Conservation (phyloP, 2,329 filamentous ascomycete species). For the Cladosporium sp. region DNA sequence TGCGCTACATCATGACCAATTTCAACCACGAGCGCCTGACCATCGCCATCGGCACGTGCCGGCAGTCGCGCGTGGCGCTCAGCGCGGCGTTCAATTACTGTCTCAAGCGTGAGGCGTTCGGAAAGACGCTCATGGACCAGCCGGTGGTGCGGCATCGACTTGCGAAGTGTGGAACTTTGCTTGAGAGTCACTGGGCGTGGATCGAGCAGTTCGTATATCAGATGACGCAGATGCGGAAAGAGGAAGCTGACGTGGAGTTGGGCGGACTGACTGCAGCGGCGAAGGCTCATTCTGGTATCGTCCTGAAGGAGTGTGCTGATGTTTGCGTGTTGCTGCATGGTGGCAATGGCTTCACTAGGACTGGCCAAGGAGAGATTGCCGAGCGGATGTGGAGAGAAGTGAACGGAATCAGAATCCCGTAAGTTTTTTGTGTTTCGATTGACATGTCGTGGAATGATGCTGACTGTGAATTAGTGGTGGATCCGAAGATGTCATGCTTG, state of each 20-base stretch:
- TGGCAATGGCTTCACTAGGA: conserved; percentile 69
- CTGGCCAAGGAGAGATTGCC: conserved; percentile 68
- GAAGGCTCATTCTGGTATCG: conserved; percentile 72
- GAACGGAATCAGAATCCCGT: conserved; percentile 35
- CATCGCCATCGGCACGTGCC: conserved; percentile 64
- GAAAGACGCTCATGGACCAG: conserved; percentile 69
- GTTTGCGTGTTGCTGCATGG: conserved; percentile 71
- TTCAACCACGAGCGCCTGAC: conserved; percentile 76
- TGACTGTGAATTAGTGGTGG: conserved; percentile 51
- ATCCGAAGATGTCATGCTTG: conserved; percentile 71
- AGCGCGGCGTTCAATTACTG: conserved; percentile 62
- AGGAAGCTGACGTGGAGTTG: conserved; percentile 62
- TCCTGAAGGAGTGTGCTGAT: conserved; percentile 70
- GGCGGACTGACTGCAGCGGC: conserved; percentile 71
- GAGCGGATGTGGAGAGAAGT: conserved; percentile 57
- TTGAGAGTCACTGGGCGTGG: conserved; percentile 73
- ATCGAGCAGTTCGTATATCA: conserved; percentile 70
- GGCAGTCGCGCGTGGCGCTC: conserved; percentile 63
- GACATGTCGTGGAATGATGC: not conserved
- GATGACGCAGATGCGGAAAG: conserved; percentile 61
- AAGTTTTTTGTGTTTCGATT: conserved; percentile 14
- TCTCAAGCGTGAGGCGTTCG: conserved; percentile 67
- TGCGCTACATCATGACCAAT: conserved; percentile 61
- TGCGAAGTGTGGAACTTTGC: conserved; percentile 66
- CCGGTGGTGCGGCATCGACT: conserved; percentile 72